Evolutionary conservation across 1,284 basidiomycete genomes (phyloP).

Genomic region (Cutaneotrichosporon arboriforme): DNA sequence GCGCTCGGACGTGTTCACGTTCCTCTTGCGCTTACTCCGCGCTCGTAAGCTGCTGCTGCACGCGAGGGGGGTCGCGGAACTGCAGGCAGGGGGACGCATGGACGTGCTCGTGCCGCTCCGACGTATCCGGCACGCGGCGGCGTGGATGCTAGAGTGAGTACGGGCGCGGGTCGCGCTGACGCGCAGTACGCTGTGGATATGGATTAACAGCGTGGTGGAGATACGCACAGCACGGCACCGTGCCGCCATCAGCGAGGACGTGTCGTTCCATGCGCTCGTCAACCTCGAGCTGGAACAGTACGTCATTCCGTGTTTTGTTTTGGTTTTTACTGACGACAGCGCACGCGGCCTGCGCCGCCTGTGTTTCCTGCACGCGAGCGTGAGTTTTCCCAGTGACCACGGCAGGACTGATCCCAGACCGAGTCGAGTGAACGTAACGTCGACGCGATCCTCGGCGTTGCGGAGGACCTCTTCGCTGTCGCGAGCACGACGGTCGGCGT

Average conservation of each 20-base stretch:
- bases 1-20: slow-evolving; percentile 68
- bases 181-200: slow-evolving; percentile 62
- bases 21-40: slow-evolving; percentile 67
- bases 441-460: slow-evolving; percentile 65
- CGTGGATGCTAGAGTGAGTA: slow-evolving; percentile 79
- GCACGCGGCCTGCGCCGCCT: slow-evolving; percentile 59
- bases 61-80: slow-evolving; percentile 54
- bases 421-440: slow-evolving; percentile 56
- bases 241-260: slow-evolving; percentile 53
- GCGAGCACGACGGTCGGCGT: slow-evolving; percentile 3
- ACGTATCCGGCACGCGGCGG: slow-evolving; percentile 64
- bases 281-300: slow-evolving; percentile 66
- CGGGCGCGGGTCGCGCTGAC: background rate
- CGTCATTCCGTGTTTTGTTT: slow-evolving; percentile 37
- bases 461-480: slow-evolving; percentile 57
- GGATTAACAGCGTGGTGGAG: slow-evolving; percentile 61
- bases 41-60: slow-evolving; percentile 56
- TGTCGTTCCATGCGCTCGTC: slow-evolving; percentile 71
- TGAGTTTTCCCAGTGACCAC: slow-evolving; percentile 38
- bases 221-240: slow-evolving; percentile 38
- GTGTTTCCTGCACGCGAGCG: slow-evolving; percentile 63
- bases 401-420: slow-evolving; percentile 54
- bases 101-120: slow-evolving; percentile 62
- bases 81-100: slow-evolving; percentile 35
- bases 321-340: slow-evolving; percentile 50